phyloP scores from a whole-genome alignment of 2,329 filamentous ascomycete genomes.

The Metarhizium brunneum region DNA sequence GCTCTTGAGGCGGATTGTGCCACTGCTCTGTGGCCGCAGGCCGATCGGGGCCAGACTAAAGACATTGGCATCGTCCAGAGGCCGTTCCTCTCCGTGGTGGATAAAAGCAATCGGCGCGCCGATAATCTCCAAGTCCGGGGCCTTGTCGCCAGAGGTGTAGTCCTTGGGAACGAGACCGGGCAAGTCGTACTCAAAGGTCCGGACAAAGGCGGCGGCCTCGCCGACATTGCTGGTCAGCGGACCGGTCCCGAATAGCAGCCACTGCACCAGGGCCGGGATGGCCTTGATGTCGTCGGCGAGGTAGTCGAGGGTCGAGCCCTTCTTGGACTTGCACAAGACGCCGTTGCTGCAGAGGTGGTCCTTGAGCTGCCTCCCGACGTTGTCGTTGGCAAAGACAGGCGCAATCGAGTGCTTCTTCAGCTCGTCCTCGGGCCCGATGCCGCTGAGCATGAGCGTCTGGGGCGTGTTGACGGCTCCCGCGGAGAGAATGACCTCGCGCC shows the following conservation, averaged over 20 bases:
- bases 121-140: constrained; percentile 11
- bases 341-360: constrained; percentile 14
- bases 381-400: constrained; percentile 45
- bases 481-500: constrained; percentile 7
- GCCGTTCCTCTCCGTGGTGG: constrained; percentile 11
- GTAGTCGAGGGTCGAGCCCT: constrained; percentile 9
- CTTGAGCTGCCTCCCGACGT: constrained; percentile 46
- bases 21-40: constrained; percentile 10
- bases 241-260: constrained; percentile 9
- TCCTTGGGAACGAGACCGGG: constrained; percentile 7
- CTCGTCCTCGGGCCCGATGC: constrained; percentile 3
- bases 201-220: constrained; percentile 11
- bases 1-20: constrained; percentile 9
- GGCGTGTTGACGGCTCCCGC: constrained; percentile 5
- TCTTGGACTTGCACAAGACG: constrained; percentile 9
- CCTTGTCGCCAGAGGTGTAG: constrained; percentile 9
- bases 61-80: constrained; percentile 1
- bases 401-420: constrained; percentile 3
- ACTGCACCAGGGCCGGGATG: constrained; percentile 9
- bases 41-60: constrained; percentile 7
- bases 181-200: constrained; percentile 8
- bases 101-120: constrained; percentile 9
- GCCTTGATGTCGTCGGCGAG: constrained; percentile 8
- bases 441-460: constrained; percentile 4
- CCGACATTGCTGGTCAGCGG: constrained; percentile 11